These are phyloP conservation scores for Polychaeton citri DNA, from an alignment of 2,329 filamentous ascomycete species.

Conservation along the genomic window DNA sequence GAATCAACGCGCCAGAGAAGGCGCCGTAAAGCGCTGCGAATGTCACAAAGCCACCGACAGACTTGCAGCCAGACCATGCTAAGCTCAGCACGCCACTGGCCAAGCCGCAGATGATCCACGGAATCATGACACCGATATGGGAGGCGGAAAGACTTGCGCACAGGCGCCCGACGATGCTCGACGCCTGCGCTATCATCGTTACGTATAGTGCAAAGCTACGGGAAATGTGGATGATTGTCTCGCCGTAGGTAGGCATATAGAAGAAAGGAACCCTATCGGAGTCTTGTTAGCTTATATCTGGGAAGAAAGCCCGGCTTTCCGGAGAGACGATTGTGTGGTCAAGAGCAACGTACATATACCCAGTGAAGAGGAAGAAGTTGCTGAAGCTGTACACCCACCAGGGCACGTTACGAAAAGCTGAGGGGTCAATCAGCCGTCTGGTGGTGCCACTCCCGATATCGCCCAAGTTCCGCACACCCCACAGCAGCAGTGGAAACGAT, in stretches of 20 bases:
- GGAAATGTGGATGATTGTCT: constrained; percentile 25
- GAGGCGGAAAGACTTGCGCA: constrained; percentile 38
- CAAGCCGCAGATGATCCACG: constrained; percentile 36
- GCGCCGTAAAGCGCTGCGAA: constrained; percentile 33
- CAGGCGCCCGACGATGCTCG: constrained; percentile 41
- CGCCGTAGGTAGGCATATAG: constrained; percentile 28
- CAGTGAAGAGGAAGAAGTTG: constrained; percentile 20
- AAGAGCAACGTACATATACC: constrained; percentile 17
- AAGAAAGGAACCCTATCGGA: constrained; percentile 26
- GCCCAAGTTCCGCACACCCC: constrained; percentile 17
- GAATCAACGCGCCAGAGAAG: constrained; percentile 31
- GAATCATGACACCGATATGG: constrained; percentile 39
- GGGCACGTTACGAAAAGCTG: constrained; percentile 25
- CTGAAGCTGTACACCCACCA: constrained; percentile 24
- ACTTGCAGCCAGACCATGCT: constrained; percentile 42
- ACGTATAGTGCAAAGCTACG: constrained; percentile 38
- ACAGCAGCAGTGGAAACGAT: constrained; percentile 25
- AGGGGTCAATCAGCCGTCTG: constrained; percentile 25
- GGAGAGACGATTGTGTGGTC: too few relatives aligned
- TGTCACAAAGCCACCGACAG: constrained; percentile 23
- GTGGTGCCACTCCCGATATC: constrained; percentile 13
- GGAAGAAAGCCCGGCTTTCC: too few relatives aligned
- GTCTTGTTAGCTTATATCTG: too few relatives aligned
- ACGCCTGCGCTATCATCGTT: constrained; percentile 44
- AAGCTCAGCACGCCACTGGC: constrained; percentile 36